Conservation (phyloP, 768 basidiomycete species). For the Lentinula raphanica region DNA sequence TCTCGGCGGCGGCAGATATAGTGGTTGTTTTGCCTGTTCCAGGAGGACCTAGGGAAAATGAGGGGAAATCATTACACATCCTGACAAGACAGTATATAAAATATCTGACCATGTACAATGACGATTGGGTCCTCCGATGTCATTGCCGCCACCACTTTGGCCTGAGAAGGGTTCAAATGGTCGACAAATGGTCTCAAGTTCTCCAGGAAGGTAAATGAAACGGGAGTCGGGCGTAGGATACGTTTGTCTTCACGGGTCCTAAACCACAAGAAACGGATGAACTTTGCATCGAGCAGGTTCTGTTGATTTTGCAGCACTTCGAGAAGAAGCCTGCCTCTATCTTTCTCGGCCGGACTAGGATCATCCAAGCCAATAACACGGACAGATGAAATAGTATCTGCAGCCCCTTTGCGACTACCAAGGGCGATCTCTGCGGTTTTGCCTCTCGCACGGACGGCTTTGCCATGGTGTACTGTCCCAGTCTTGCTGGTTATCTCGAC, state of each 20-base stretch:
- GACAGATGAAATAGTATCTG: conserved; percentile 24
- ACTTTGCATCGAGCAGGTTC: conserved; percentile 23
- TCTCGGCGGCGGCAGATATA: conserved; percentile 37
- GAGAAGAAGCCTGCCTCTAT: conserved; percentile 33
- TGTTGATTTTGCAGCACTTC: conserved; percentile 26
- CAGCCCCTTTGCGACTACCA: conserved; percentile 4
- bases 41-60: conserved; percentile 33
- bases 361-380: conserved; percentile 38
- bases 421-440: conserved; percentile 31
- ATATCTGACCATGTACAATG: conserved; percentile 32
- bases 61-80: neutral
- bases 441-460: conserved; percentile 26
- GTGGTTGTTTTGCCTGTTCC: conserved; percentile 52
- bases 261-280: conserved; percentile 39
- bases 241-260: conserved; percentile 15
- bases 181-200: too few relatives aligned
- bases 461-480: conserved; percentile 27
- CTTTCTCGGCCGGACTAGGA: conserved; percentile 32
- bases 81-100: neutral
- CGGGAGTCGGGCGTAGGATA: neutral
- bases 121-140: conserved; percentile 24
- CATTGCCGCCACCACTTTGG: conserved; percentile 31
- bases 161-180: conserved; percentile 25
- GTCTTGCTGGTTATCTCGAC: conserved; percentile 29
- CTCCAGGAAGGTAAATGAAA: neutral